A percentile compares a stretch with the other conserved stretches of the same genome.
phyloP scores from a whole-genome alignment of 164 flowering plant genomes.

The Magnolia kwangsiensis region DNA sequence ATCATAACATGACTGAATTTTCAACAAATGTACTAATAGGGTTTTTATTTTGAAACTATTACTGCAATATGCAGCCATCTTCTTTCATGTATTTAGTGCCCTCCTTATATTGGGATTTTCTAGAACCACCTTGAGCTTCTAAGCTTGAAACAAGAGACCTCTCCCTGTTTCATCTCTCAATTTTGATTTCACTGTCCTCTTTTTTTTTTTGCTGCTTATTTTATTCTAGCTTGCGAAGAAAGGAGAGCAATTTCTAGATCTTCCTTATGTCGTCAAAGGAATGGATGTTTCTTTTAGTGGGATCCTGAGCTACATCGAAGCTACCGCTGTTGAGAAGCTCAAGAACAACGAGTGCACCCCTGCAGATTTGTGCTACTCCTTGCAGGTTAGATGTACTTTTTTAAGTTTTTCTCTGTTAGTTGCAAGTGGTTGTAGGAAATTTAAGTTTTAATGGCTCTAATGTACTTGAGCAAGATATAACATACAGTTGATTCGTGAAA shows the following conservation, averaged over 20 bases:
- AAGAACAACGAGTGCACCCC: conserved; percentile 92
- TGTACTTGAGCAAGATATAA: too few species aligned
- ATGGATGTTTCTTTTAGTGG: conserved; percentile 99
- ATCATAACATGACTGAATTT: neutral
- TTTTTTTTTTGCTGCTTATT: neutral
- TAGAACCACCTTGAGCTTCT: too few species aligned
- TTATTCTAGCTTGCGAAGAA: conserved; percentile 81
- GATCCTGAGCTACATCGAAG: conserved; percentile 83
- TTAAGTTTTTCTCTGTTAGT: neutral
- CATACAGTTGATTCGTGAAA: neutral
- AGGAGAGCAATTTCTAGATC: conserved; percentile 75
- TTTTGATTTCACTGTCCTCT: neutral
- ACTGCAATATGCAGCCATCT: neutral
- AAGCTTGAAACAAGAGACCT: too few species aligned
- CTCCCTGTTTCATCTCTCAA: neutral
- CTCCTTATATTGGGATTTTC: neutral
- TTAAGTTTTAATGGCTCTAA: neutral
- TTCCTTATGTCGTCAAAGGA: conserved; percentile 96
- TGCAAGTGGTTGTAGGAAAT: neutral
- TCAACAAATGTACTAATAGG: neutral
- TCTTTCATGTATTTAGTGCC: neutral
- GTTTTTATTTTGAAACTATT: too few species aligned
- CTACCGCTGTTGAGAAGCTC: conserved; percentile 84
- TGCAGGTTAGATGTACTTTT: conserved; percentile 49
- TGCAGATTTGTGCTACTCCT: conserved; percentile 93